These are phyloP conservation scores for Leccinum pachyderme DNA, from an alignment of 1,284 basidiomycete species.

Conservation along the genomic window DNA sequence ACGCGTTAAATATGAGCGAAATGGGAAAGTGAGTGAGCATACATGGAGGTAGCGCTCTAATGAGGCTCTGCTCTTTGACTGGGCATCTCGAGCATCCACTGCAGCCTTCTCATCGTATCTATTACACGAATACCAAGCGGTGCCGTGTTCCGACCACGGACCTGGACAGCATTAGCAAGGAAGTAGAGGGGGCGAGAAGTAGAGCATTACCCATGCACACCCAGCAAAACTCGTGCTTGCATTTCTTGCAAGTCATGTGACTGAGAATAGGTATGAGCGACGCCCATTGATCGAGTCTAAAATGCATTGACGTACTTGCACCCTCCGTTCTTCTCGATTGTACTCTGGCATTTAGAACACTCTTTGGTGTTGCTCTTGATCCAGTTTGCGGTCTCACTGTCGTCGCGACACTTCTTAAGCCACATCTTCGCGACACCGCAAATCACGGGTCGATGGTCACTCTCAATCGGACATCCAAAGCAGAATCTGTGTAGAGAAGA, in stretches of 20 bases:
- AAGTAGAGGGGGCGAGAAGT: not conserved
- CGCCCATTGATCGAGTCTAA: not conserved
- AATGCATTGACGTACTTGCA: constrained; percentile 77
- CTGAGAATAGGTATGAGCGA: constrained; percentile 39
- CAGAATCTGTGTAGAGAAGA: constrained; percentile 71
- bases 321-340: constrained; percentile 99
- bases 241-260: constrained; percentile 99
- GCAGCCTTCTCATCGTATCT: constrained; percentile 94
- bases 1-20: not conserved
- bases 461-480: constrained; percentile 85
- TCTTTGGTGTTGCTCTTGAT: constrained; percentile 99
- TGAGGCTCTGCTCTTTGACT: constrained; percentile 84
- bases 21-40: constrained; percentile 33
- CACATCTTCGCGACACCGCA: constrained; percentile 90
- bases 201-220: constrained; percentile 66
- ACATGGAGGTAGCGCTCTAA: constrained; percentile 97
- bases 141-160: constrained; percentile 97
- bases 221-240: constrained; percentile 88
- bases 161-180: constrained; percentile 42
- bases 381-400: constrained; percentile 99
- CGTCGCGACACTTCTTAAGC: constrained; percentile 97
- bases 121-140: constrained; percentile 97
- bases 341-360: constrained; percentile 91
- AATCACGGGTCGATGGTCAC: constrained; percentile 89
- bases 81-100: constrained; percentile 85